A percentile compares a stretch with the other conserved stretches of the same genome.
Evolutionary conservation across 2,329 filamentous ascomycete species (phyloP).

Genomic region (Hirsutella thompsonii): DNA sequence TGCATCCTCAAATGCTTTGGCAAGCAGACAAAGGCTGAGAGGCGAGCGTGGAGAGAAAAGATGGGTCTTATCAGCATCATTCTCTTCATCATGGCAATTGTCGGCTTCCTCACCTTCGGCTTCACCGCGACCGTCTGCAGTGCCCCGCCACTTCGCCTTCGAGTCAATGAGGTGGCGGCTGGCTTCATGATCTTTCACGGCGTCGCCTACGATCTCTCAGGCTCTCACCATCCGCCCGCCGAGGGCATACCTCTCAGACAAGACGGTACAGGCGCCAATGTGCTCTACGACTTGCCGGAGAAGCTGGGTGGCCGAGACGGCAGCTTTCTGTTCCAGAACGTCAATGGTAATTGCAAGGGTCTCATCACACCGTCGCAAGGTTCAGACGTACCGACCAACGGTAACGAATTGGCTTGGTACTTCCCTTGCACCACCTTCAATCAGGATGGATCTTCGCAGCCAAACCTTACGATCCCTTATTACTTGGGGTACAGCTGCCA

Average conservation of each 20-base stretch:
- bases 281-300: slow-evolving; percentile 74
- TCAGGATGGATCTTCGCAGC: slow-evolving; percentile 74
- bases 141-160: slow-evolving; percentile 55
- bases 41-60: slow-evolving; percentile 93
- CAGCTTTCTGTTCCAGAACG: slow-evolving; percentile 96
- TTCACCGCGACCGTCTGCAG: slow-evolving; percentile 86
- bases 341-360: slow-evolving; percentile 92
- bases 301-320: slow-evolving; percentile 83
- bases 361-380: slow-evolving; percentile 60
- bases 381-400: slow-evolving; percentile 71
- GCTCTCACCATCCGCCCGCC: slow-evolving; percentile 67
- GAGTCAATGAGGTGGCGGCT: slow-evolving; percentile 64
- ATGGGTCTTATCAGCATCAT: slow-evolving; percentile 95
- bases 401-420: slow-evolving; percentile 79
- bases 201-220: slow-evolving; percentile 69
- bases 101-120: slow-evolving; percentile 93
- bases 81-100: slow-evolving; percentile 69
- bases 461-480: slow-evolving; percentile 60
- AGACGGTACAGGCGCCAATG: slow-evolving; percentile 50
- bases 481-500: slow-evolving; percentile 87
- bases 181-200: slow-evolving; percentile 98
- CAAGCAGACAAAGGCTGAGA: slow-evolving; percentile 72
- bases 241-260: slow-evolving; percentile 53
- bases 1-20: slow-evolving; percentile 77
- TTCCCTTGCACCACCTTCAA: slow-evolving; percentile 89